Percentiles rank a stretch among this genome's conserved stretches.
These are phyloP conservation scores for Talaromyces borbonicus DNA, from an alignment of 495 filamentous ascomycete genomes.

Conservation along the genomic window DNA sequence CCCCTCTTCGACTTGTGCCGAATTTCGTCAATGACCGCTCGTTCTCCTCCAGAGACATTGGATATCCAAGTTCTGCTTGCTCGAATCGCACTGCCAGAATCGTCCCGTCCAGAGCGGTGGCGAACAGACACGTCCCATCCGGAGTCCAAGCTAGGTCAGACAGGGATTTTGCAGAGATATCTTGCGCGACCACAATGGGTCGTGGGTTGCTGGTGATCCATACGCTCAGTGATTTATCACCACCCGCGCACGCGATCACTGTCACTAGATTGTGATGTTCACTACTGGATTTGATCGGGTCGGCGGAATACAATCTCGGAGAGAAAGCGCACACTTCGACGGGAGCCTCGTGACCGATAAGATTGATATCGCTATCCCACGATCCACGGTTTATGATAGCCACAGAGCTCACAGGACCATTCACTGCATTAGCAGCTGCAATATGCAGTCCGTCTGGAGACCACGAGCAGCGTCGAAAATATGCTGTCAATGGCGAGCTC, in stretches of 20 bases:
- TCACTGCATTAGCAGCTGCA: constrained; percentile 91
- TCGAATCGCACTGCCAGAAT: constrained; percentile 70
- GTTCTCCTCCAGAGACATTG: constrained; percentile 72
- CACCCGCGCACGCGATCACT: constrained; percentile 91
- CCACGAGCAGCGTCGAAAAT: constrained; percentile 95
- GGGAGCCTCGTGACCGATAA: constrained; percentile 94
- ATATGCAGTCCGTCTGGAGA: constrained; percentile 96
- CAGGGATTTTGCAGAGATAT: constrained; percentile 80
- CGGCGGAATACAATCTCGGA: constrained; percentile 74
- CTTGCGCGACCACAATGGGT: constrained; percentile 79
- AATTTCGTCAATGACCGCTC: constrained; percentile 88
- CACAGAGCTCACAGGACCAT: constrained; percentile 93
- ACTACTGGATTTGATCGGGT: constrained; percentile 41
- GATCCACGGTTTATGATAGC: constrained; percentile 86
- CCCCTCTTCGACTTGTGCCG: constrained; percentile 73
- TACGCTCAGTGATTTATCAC: constrained; percentile 88
- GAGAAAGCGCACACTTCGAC: constrained; percentile 97
- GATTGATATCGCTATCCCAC: constrained; percentile 95
- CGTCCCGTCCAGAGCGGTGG: constrained; percentile 77
- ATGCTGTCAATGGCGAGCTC: constrained; percentile 86
- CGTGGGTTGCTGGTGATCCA: constrained; percentile 95
- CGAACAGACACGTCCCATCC: constrained; percentile 77
- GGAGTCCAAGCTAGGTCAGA: constrained; percentile 93
- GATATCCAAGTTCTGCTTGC: constrained; percentile 62
- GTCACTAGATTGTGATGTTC: constrained; percentile 53